Conservation (phyloP, 208 protist species). For the Trypanosoma grayi region DNA sequence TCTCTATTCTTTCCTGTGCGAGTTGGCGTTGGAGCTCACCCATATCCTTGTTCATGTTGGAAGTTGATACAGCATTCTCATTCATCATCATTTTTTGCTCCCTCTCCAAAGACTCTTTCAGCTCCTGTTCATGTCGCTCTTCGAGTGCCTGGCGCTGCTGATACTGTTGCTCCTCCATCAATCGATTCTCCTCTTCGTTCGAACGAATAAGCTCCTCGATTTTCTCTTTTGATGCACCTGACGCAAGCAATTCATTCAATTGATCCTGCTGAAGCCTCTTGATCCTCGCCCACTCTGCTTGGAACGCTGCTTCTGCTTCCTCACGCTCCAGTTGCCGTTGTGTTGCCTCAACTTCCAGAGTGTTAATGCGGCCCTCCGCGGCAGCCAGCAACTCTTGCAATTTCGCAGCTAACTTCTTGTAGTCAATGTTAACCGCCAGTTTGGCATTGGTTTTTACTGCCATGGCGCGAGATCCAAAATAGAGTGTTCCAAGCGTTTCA, state of each 20-base stretch:
- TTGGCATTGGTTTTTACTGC: conserved; percentile 80
- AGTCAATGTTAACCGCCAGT: conserved; percentile 71
- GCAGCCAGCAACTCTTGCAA: conserved; percentile 66
- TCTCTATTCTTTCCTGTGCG: conserved; percentile 21
- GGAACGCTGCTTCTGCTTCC: conserved; percentile 59
- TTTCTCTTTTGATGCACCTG: conserved; percentile 66
- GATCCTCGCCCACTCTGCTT: conserved; percentile 56
- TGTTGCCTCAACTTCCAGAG: conserved; percentile 71
- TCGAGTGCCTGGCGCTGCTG: conserved; percentile 78
- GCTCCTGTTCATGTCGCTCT: conserved; percentile 67
- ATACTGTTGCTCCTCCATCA: conserved; percentile 80
- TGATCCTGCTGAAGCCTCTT: conserved; percentile 58
- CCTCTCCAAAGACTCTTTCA: conserved; percentile 50
- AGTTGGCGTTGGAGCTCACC: conserved; percentile 25
- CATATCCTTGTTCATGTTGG: conserved; percentile 24
- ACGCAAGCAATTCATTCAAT: conserved; percentile 53
- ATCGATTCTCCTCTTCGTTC: conserved; percentile 68
- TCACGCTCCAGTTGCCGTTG: conserved; percentile 68
- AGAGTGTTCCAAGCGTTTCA: conserved; percentile 80
- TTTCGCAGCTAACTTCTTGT: conserved; percentile 77
- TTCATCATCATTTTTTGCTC: conserved; percentile 10
- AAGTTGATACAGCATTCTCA: conserved; percentile 10
- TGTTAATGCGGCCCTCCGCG: conserved; percentile 64
- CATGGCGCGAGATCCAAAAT: conserved; percentile 85
- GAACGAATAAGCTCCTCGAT: conserved; percentile 75